Evolutionary conservation across 345 rosid species (phyloP), one percentile per base, ranked within the genome.

Genomic region (Dimocarpus longan): DNA sequence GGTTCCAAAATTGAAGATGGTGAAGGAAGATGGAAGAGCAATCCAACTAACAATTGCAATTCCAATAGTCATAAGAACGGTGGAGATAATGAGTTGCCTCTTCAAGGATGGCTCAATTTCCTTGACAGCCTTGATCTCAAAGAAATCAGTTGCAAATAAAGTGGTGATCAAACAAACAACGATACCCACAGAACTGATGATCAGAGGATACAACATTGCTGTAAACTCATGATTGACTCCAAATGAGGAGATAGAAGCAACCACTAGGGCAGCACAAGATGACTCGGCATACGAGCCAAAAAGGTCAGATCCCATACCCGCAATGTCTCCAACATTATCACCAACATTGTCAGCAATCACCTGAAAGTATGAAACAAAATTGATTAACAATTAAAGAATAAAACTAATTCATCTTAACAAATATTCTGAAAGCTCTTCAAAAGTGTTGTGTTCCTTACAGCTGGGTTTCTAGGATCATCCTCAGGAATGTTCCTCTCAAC

Each of bases 331-430:
- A 71, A 92, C 94, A 82, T 92, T 92, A 32, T 92, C 97, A 79
- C 94, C 97, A 13, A 92, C 97, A 81, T 92, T 92, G 80, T 92
- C 97, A 44, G 94, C 97, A 83, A 92, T 92, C 83, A 92, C 97
- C 97, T 92, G 87, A 26, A 82, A 57, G 79, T 5, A 46, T n/a
- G 62, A 52, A 74, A 78, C 43, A 66, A 80, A 80, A 26, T 76
- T 21, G 81, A 8, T 70, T 70, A 26, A 22, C 7, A 62, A 22
- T 3, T 28, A 6, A 60, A 32, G 59, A 68, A 69, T 15, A 56
- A 81, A 63, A 24, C 54, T 28, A 11, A 43, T 74, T 16, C n/a
- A 16, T 6, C 44, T 13, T 69, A 19, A 10, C 28, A 22, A 74
- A 62, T 13, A 59, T 1, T 44, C 50, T 64, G 21, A 7, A 73